phyloP scores from a whole-genome alignment of 805 yeast species.

The Lachancea meyersii region DNA sequence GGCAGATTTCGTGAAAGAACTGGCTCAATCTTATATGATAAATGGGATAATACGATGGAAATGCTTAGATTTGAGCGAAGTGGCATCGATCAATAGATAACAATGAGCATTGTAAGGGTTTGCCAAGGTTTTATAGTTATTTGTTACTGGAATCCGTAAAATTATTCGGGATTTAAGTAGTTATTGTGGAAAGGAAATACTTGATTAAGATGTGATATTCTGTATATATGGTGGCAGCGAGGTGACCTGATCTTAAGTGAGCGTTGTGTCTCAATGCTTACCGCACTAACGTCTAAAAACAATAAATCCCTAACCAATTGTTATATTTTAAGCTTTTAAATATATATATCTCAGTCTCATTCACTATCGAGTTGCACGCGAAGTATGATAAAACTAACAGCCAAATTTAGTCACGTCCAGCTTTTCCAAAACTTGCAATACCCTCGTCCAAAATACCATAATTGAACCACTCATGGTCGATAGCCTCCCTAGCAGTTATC shows the following conservation, averaged over 20 bases:
- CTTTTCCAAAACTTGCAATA: conserved; percentile 26
- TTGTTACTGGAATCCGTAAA: neutral
- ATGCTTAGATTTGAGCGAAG: conserved; percentile 1
- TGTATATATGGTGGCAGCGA: too few species aligned
- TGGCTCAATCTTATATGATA: neutral
- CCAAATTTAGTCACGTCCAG: conserved; percentile 1
- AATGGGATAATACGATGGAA: conserved; percentile 5
- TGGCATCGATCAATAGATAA: neutral
- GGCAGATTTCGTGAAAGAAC: neutral
- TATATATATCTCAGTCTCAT: neutral
- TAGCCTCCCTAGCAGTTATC: conserved; percentile 68
- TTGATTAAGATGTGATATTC: neutral
- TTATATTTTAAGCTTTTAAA: neutral
- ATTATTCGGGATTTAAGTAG: neutral
- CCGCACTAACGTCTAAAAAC: too few species aligned
- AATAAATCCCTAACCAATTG: neutral
- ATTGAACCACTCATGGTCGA: conserved; percentile 77
- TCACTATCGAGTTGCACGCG: neutral
- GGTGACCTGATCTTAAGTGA: too few species aligned
- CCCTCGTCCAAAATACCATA: conserved; percentile 56
- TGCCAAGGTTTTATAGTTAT: neutral
- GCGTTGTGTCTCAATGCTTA: too few species aligned
- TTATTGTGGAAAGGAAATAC: neutral
- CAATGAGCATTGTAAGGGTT: neutral
- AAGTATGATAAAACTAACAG: neutral